Evolutionary conservation across 345 rosid genomes (phyloP), one percentile per base, ranked within the genome.

Genomic region (Euclidium syriacum): DNA sequence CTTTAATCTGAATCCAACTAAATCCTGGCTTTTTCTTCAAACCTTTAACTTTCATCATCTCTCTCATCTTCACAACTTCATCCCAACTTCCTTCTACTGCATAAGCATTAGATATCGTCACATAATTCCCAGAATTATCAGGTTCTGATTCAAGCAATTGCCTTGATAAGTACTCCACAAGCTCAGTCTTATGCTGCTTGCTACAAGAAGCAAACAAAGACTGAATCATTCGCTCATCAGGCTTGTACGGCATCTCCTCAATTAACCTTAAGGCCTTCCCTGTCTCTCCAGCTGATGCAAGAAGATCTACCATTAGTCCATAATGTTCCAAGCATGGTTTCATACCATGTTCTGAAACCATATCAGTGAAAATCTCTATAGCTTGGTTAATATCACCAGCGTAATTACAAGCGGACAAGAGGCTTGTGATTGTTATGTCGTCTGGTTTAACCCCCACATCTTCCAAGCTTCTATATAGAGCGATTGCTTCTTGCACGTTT

Each of bases 11-110:
- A 64, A 85, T 73, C 85, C 84, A 85, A 72, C 91, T 82, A 54
- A 81, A 77, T 55, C 85, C 87, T 7, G 87, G 78, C 20, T 47
- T 67, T 74, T 83, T 85, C 67, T 65, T 72, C 27, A 83, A 52
- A 10, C 85, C 82, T 66, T 73, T 74, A 47, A 40, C 80, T 73
- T 79, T 78, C 88, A 83, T 81, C 46, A 70, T 39, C 50, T 72
- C 79, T 71, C 94, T 68, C 70, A 66, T 41, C 71, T 63, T 60
- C 48, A 39, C 62, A 23, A 75, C 87, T 58, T 70, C 73, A 44
- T 65, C 42, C 86, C 87, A 86, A 61, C 65, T 75, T 70, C 79
- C 81, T 39, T 75, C 72, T 25, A 59, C 63, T 2, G 92, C 87
- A 73, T 79, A 75, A 6, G 77, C 77, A 67, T 83, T 83, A 16